A percentile compares a stretch with the other conserved stretches of the same genome.
These are phyloP conservation scores for Pythium sukuiense DNA, from an alignment of 352 stramenopile species.

Conservation along the genomic window DNA sequence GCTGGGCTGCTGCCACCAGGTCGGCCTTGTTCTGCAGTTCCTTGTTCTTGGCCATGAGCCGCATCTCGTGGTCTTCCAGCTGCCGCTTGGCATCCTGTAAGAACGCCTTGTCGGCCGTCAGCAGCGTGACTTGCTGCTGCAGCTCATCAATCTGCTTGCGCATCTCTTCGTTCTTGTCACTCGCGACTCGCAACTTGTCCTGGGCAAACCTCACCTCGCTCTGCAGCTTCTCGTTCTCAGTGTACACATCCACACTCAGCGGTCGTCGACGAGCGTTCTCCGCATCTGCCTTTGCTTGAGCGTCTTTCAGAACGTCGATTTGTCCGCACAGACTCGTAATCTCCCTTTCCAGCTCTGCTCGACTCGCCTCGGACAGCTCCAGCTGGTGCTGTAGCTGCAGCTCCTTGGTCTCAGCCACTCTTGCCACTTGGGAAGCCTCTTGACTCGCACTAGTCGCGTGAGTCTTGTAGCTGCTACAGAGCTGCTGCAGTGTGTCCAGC, in stretches of 20 bases:
- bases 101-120: conserved; percentile 67
- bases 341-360: conserved; percentile 53
- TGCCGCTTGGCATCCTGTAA: conserved; percentile 53
- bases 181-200: conserved; percentile 4
- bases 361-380: conserved; percentile 48
- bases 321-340: conserved; percentile 43
- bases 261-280: conserved; percentile 3
- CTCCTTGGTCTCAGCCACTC: conserved; percentile 36
- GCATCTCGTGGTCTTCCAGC: conserved; percentile 50
- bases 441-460: conserved; percentile 30
- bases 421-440: conserved; percentile 35
- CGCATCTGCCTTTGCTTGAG: conserved; percentile 34
- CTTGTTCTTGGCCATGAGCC: conserved; percentile 38
- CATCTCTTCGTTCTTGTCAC: conserved; percentile 24
- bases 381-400: conserved; percentile 48
- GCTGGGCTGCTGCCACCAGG: conserved; percentile 39
- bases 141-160: conserved; percentile 24
- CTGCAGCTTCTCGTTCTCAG: conserved; percentile 39
- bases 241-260: conserved; percentile 26
- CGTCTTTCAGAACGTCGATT: conserved; percentile 48
- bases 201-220: conserved; percentile 25
- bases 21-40: conserved; percentile 42
- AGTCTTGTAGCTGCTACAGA: conserved; percentile 35
- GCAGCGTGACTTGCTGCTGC: conserved; percentile 42
- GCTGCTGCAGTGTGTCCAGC: conserved; percentile 32